phyloP scores from a whole-genome alignment of 2,329 filamentous ascomycete species.

The Pezicula rhizophila region DNA sequence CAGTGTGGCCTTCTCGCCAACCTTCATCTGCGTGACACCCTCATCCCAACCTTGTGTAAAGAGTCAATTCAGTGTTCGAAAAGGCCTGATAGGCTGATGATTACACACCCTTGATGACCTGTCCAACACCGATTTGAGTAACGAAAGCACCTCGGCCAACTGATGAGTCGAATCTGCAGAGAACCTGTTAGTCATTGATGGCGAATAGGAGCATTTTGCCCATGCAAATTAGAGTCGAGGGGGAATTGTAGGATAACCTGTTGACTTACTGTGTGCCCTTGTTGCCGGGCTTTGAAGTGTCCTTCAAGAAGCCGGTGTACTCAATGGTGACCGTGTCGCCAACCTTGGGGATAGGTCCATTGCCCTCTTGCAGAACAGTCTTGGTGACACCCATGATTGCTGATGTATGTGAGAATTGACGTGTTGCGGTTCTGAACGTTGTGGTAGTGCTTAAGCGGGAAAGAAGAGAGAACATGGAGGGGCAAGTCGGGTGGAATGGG shows the following conservation, averaged over 20 bases:
- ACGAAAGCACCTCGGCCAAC: constrained; percentile 70
- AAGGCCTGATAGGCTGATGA: background rate
- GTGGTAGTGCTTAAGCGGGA: background rate
- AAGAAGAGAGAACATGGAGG: background rate
- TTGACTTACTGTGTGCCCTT: constrained; percentile 67
- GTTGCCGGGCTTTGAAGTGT: constrained; percentile 51
- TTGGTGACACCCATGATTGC: constrained; percentile 67
- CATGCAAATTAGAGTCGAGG: background rate
- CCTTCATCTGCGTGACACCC: constrained; percentile 76
- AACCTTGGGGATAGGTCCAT: constrained; percentile 50
- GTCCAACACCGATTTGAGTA: constrained; percentile 72
- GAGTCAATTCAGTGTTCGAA: constrained; percentile 9
- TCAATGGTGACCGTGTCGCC: constrained; percentile 79
- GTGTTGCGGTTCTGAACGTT: background rate
- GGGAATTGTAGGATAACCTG: background rate
- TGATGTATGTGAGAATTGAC: constrained; percentile 22
- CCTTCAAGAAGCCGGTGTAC: constrained; percentile 85
- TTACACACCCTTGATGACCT: constrained; percentile 74
- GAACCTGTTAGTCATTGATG: constrained; percentile 5
- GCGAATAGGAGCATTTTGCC: background rate
- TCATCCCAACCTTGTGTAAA: constrained; percentile 67
- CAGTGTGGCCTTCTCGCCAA: constrained; percentile 84
- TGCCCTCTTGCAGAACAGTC: constrained; percentile 55
- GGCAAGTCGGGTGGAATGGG: too few species aligned
- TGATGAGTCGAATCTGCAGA: constrained; percentile 79